Evolutionary conservation across 805 yeast species (phyloP).

Genomic region (Sugiyamaella boreocaroliniensis): DNA sequence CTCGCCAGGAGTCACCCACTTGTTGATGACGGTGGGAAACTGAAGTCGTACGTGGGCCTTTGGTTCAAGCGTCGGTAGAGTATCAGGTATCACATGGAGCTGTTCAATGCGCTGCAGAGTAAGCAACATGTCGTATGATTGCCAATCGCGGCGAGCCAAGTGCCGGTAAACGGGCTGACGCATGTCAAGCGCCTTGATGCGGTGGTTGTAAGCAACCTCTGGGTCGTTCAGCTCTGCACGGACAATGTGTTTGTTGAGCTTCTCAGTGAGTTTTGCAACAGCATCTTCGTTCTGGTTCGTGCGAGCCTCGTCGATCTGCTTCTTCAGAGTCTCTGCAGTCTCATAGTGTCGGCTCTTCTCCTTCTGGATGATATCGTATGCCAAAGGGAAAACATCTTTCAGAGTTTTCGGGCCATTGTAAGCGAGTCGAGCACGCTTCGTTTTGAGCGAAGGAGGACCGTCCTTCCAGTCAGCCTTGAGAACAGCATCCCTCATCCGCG

Average conservation of each 20-base stretch:
- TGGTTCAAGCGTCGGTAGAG: slow-evolving; percentile 83
- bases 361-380: slow-evolving; percentile 51
- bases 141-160: slow-evolving; percentile 66
- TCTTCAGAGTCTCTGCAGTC: slow-evolving; percentile 34
- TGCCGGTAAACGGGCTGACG: slow-evolving; percentile 74
- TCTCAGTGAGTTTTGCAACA: slow-evolving; percentile 16
- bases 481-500: slow-evolving; percentile 16
- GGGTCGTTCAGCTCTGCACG: slow-evolving; percentile 75
- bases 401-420: slow-evolving; percentile 66
- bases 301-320: slow-evolving; percentile 19
- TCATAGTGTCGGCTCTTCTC: slow-evolving; percentile 42
- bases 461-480: slow-evolving; percentile 18
- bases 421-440: slow-evolving; percentile 24
- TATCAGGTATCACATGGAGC: slow-evolving; percentile 82
- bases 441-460: slow-evolving; percentile 22
- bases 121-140: slow-evolving; percentile 59
- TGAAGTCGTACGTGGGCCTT: slow-evolving; percentile 64
- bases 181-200: slow-evolving; percentile 49
- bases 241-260: slow-evolving; percentile 34
- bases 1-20: slow-evolving; percentile 75
- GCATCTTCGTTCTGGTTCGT: slow-evolving; percentile 21
- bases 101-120: slow-evolving; percentile 90
- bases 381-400: slow-evolving; percentile 63
- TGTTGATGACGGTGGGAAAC: slow-evolving; percentile 56
- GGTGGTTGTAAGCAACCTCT: slow-evolving; percentile 67